Conservation (phyloP, 768 basidiomycete genomes). For the Rhodotorula toruloides region DNA sequence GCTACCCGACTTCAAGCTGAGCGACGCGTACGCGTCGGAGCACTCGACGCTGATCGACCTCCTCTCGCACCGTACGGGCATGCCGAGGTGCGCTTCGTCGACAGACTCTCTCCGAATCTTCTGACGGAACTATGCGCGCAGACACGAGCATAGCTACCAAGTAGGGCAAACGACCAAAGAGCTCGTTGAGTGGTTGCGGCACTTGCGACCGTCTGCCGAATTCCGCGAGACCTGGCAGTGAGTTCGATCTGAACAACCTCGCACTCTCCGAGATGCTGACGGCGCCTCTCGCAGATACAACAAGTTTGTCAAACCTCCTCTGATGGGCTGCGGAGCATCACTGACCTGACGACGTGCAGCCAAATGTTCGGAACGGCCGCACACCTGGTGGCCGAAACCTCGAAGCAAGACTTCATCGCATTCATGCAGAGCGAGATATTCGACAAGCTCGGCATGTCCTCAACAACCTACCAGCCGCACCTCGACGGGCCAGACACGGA, state of each 20-base stretch:
- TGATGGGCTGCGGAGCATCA: no score
- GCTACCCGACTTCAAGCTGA: conserved; percentile 47
- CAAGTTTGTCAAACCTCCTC: neutral
- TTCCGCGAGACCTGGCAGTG: conserved; percentile 1
- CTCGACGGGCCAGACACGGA: neutral
- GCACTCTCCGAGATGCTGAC: neutral
- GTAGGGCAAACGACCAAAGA: neutral
- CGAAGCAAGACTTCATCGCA: conserved; percentile 46
- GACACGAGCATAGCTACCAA: neutral
- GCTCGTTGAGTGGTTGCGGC: neutral
- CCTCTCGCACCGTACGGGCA: conserved; percentile 50
- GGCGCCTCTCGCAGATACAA: neutral
- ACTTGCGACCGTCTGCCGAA: neutral
- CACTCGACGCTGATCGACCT: conserved; percentile 49
- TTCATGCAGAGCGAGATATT: conserved; percentile 52
- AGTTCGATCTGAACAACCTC: neutral
- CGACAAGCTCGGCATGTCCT: conserved; percentile 49
- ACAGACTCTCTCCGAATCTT: neutral
- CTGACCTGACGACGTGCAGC: neutral
- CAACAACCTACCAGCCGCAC: neutral
- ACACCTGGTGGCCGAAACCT: conserved; percentile 48
- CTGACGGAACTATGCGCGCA: neutral
- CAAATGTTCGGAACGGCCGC: neutral
- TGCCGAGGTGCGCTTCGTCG: conserved; percentile 41
- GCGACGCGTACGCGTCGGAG: conserved; percentile 49